Conservation (phyloP, 768 basidiomycete species). For the Tephrocybe rancida region DNA sequence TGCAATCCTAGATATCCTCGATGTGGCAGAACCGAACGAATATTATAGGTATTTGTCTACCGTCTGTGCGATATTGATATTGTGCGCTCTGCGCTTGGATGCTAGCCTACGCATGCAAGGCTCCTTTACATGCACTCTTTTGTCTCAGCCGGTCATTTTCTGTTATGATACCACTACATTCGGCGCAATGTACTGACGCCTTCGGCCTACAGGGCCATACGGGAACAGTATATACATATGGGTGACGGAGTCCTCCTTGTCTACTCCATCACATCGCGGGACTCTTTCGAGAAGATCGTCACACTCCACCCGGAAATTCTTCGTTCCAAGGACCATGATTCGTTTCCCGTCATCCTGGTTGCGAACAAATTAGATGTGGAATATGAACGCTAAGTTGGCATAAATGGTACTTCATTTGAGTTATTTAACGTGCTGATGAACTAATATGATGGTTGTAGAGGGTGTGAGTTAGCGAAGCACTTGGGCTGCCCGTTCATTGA, state of each 20-base stretch:
- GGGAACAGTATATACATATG: conserved; percentile 98
- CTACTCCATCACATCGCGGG: conserved; percentile 95
- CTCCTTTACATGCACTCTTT: not conserved
- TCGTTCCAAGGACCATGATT: conserved; percentile 94
- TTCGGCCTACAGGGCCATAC: conserved; percentile 80
- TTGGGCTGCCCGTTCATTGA: conserved; percentile 95
- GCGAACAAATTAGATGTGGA: conserved; percentile 99
- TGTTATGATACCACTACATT: not conserved
- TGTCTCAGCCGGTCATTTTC: not conserved
- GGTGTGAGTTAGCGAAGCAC: conserved; percentile 94
- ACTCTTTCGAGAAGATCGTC: conserved; percentile 96
- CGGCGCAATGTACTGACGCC: not conserved
- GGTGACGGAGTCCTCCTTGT: conserved; percentile 98
- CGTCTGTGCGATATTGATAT: too few relatives aligned
- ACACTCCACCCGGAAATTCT: conserved; percentile 96
- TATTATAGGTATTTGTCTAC: too few relatives aligned
- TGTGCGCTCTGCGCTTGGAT: too few relatives aligned
- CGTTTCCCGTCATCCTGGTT: conserved; percentile 93
- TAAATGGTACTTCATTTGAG: conserved; percentile 64
- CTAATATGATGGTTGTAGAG: conserved; percentile 55
- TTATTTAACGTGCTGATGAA: not conserved
- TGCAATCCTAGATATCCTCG: too few relatives aligned
- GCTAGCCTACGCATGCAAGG: not conserved
- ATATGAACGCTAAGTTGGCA: conserved; percentile 94
- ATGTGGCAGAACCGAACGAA: too few relatives aligned